Percentiles rank a stretch among this genome's conserved stretches.
phyloP scores from a whole-genome alignment of 2,329 filamentous ascomycete genomes.

The Trichoderma sp. region DNA sequence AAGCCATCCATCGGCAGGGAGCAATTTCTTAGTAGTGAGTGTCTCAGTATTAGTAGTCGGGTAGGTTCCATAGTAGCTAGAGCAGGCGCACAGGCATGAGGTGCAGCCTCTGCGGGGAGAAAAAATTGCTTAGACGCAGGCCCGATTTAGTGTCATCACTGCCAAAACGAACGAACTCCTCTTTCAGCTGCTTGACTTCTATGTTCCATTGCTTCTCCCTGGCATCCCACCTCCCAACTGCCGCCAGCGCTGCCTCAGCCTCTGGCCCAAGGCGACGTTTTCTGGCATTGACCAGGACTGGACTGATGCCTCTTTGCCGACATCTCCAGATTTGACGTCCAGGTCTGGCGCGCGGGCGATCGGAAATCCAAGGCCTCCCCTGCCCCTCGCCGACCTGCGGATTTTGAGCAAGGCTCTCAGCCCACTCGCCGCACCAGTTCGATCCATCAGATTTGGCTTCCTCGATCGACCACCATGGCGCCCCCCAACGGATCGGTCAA shows the following conservation, averaged over 20 bases:
- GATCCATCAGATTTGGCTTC: conserved; percentile 7
- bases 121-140: conserved; percentile 19
- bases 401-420: conserved; percentile 19
- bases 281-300: conserved; percentile 26
- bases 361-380: conserved; percentile 25
- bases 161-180: conserved; percentile 1
- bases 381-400: conserved; percentile 25
- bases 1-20: neutral
- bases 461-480: conserved; percentile 30
- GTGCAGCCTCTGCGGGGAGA: conserved; percentile 16
- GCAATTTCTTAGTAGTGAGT: neutral
- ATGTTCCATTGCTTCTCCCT: neutral
- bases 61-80: neutral
- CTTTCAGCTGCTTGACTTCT: conserved; percentile 1
- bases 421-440: conserved; percentile 2
- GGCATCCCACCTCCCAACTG: neutral
- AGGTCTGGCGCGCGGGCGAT: conserved; percentile 28
- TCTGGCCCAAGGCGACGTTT: conserved; percentile 23
- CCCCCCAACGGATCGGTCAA: conserved; percentile 34
- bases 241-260: conserved; percentile 11
- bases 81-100: neutral
- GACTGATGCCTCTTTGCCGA: conserved; percentile 34
- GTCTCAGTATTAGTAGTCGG: neutral
- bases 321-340: conserved; percentile 31
- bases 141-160: conserved; percentile 19